phyloP scores from a whole-genome alignment of 1,284 basidiomycete species.

The Somion occarium region DNA sequence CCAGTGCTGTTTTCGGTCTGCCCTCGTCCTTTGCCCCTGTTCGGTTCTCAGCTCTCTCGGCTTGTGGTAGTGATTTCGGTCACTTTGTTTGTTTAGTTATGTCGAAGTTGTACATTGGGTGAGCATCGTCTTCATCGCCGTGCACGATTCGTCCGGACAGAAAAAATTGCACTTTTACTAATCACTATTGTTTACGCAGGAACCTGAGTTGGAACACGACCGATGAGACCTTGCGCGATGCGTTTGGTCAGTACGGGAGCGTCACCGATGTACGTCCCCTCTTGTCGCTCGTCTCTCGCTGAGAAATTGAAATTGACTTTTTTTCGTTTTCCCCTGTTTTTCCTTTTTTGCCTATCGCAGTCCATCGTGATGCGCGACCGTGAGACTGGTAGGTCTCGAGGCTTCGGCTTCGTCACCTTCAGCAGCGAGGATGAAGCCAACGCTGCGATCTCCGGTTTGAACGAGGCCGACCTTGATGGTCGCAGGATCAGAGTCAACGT shows the following conservation, averaged over 20 bases:
- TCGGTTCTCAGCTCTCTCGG: too few relatives aligned
- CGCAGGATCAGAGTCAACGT: slow-evolving; percentile 92
- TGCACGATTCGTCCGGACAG: too few relatives aligned
- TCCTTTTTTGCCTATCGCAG: slow-evolving; percentile 33
- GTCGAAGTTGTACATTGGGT: not conserved
- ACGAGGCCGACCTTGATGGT: slow-evolving; percentile 94
- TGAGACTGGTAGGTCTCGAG: slow-evolving; percentile 92
- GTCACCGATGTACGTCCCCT: slow-evolving; percentile 69
- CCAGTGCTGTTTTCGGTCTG: not conserved
- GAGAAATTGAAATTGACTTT: not conserved
- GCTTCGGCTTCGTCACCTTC: slow-evolving; percentile 94
- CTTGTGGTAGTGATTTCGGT: too few relatives aligned
- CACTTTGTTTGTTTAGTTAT: not conserved
- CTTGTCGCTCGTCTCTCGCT: slow-evolving; percentile 9
- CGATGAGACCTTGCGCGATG: slow-evolving; percentile 81
- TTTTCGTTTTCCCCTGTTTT: slow-evolving; percentile 14
- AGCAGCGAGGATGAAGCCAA: slow-evolving; percentile 62
- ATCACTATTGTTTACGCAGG: slow-evolving; percentile 51
- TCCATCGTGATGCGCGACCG: slow-evolving; percentile 98
- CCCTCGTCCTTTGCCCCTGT: not conserved
- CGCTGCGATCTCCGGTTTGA: slow-evolving; percentile 72
- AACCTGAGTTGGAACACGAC: slow-evolving; percentile 94
- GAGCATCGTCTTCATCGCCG: not conserved
- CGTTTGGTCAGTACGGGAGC: slow-evolving; percentile 62
- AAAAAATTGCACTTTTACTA: too few relatives aligned